Base-by-base conservation (phyloP, 2,329 filamentous ascomycete genomes). In the Didymella keratinophila region DNA sequence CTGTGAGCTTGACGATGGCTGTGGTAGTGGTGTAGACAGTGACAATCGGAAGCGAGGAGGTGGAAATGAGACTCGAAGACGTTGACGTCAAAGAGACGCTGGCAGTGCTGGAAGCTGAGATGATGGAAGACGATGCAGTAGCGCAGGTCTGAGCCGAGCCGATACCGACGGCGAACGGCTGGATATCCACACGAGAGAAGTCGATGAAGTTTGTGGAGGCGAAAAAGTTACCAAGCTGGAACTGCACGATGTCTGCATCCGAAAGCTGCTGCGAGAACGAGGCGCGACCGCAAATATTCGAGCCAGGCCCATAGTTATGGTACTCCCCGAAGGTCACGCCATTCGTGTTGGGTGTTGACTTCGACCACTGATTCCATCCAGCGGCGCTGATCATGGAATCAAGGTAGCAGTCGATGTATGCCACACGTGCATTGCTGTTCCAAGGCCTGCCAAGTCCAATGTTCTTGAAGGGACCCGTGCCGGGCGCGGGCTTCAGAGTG, bases 151-250 rank as follows among this genome's bases (percentile, higher is more conserved):
- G 65, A 16, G 68, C 68, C 8, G 71, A 71, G 16, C 71, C 72
- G 21, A 68, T 68, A 1, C 71, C 73, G 11, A 73, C 68, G 2
- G 61, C 61, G 53, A 81, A 81, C 0, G 79, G 78, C 51, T 72
- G 69, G 1, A 73, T 70, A 52, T 73, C 67, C 16, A 80, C 67
- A 36, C 73, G 71, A 2, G 75, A 74, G 53, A 79, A 78, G 56
- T 81, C 75, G 62, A 81, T 80, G 75, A 78, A 81, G 7, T 72
- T 70, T 1, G 73, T 79, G 1, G 69, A 69, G 1, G 71, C 61
- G 56, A 81, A 80, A 65, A 81, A 80, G 56, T 68, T 76, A 7
- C 70, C 65, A 32, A 81, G 64, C 65, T 80, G 71, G 51, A 78
- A 80, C 51, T 78, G 72, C 25, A 70, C 71, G 18, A 76, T 77